A percentile compares a stretch with the other conserved stretches of the same genome.
Evolutionary conservation across 371 early-diverging fungal genomes (phyloP).

Genomic region (Lichtheimia hyalospora): DNA sequence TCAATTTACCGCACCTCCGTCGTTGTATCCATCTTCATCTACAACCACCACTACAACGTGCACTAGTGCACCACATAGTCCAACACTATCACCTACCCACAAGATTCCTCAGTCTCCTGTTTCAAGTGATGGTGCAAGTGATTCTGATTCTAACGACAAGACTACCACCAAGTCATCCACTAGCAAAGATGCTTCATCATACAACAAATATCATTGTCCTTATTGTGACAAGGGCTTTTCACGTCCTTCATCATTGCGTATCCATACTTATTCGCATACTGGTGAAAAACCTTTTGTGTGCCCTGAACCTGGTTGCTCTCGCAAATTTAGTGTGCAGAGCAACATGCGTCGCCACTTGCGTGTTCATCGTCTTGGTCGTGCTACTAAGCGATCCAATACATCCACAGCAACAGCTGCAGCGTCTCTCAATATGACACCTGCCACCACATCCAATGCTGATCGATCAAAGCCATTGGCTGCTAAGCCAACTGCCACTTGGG

Average conservation of each 20-base stretch:
- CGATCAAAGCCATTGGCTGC: constrained; percentile 9
- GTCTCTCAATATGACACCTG: constrained; percentile 8
- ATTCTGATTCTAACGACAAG: constrained; percentile 3
- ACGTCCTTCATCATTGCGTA: constrained; percentile 57
- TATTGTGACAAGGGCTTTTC: constrained; percentile 58
- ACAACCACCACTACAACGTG: constrained; percentile 25
- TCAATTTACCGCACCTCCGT: constrained; percentile 2
- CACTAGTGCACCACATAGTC: constrained; percentile 18
- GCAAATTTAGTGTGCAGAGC: constrained; percentile 60
- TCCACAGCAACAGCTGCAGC: not conserved
- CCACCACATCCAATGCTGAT: not conserved
- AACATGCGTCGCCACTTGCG: constrained; percentile 62
- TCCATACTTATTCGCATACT: constrained; percentile 66
- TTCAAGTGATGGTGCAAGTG: constrained; percentile 3
- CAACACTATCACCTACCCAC: constrained; percentile 15
- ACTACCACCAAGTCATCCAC: not conserved
- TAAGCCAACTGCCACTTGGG: constrained; percentile 5
- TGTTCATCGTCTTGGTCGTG: constrained; percentile 22
- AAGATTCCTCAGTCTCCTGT: not conserved
- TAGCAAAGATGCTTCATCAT: not conserved
- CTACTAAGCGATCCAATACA: constrained; percentile 12
- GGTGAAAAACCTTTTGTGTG: constrained; percentile 68
- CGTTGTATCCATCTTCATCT: constrained; percentile 25
- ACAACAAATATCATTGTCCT: constrained; percentile 64
- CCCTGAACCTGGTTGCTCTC: constrained; percentile 47